Percentiles rank a stretch among this genome's conserved stretches.
phyloP scores from a whole-genome alignment of 768 basidiomycete genomes.

The Sarcodon aspratus region DNA sequence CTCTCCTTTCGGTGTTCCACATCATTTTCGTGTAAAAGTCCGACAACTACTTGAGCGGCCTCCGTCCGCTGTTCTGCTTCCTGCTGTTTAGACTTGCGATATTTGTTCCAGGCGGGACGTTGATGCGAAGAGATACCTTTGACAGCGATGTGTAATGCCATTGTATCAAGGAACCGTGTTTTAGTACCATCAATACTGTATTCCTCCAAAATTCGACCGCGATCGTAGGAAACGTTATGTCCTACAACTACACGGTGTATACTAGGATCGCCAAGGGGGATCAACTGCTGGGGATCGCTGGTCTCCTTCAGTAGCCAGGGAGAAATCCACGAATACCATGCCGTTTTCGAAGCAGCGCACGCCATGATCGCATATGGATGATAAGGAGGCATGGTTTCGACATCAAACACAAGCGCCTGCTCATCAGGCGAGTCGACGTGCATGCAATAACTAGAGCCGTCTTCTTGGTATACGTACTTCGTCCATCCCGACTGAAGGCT shows the following conservation, averaged over 20 bases:
- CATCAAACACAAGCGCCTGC: slow-evolving; percentile 79
- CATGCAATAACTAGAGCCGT: slow-evolving; percentile 72
- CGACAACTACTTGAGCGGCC: slow-evolving; percentile 50
- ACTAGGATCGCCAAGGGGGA: slow-evolving; percentile 53
- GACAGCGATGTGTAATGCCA: slow-evolving; percentile 89
- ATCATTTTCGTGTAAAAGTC: slow-evolving; percentile 33
- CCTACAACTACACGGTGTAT: slow-evolving; percentile 67
- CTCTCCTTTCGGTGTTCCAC: slow-evolving; percentile 24
- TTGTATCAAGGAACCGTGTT: slow-evolving; percentile 86
- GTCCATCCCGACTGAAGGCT: slow-evolving; percentile 77
- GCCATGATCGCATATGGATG: slow-evolving; percentile 83
- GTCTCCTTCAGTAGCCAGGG: slow-evolving; percentile 77
- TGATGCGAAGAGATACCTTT: slow-evolving; percentile 93
- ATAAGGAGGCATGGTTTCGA: slow-evolving; percentile 83
- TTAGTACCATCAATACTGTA: slow-evolving; percentile 56
- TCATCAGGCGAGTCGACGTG: slow-evolving; percentile 62
- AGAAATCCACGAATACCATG: slow-evolving; percentile 95
- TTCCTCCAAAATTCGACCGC: slow-evolving; percentile 73
- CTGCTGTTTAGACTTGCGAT: slow-evolving; percentile 58
- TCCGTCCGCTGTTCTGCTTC: slow-evolving; percentile 47
- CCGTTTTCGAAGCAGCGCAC: slow-evolving; percentile 67
- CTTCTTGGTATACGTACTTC: slow-evolving; percentile 56
- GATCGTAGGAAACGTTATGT: slow-evolving; percentile 93
- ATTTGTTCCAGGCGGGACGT: slow-evolving; percentile 84
- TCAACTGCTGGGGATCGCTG: slow-evolving; percentile 47